A percentile compares a stretch with the other conserved stretches of the same genome.
phyloP scores from a whole-genome alignment of 345 rosid species.

The Syzygium grande region DNA sequence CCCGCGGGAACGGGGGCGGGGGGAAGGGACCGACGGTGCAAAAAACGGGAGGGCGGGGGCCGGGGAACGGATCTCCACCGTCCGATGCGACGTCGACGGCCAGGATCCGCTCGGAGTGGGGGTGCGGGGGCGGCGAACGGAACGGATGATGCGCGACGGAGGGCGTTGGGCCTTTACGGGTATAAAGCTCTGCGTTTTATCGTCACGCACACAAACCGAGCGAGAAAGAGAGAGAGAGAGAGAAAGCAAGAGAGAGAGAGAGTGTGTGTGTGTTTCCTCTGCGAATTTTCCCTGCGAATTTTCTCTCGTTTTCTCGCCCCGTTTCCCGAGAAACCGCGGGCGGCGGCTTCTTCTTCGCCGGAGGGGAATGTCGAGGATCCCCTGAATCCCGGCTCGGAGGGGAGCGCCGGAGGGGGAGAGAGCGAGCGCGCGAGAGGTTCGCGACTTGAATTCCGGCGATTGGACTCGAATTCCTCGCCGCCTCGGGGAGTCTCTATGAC shows the following conservation, averaged over 20 bases:
- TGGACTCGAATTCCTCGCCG: neutral
- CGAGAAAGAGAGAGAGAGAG: neutral
- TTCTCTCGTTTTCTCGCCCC: conserved; percentile 17
- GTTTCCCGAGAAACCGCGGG: conserved; percentile 24
- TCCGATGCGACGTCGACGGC: neutral
- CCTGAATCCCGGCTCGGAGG: neutral
- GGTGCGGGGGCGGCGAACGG: no score
- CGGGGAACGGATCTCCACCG: neutral
- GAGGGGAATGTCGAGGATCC: conserved; percentile 1
- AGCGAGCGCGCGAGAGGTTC: neutral
- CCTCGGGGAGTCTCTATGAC: no score
- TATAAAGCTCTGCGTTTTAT: neutral
- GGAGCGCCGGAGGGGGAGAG: neutral
- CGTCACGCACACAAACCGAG: neutral
- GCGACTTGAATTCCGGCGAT: neutral
- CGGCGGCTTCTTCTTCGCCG: neutral
- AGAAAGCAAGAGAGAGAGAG: conserved; percentile 4
- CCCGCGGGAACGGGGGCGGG: neutral
- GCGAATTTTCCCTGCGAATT: conserved; percentile 14
- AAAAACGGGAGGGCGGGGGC: neutral
- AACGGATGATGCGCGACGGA: neutral
- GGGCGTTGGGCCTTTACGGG: neutral
- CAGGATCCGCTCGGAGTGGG: neutral
- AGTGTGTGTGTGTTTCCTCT: conserved; percentile 9
- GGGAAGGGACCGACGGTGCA: neutral